Conservation (phyloP, 1,284 basidiomycete species). For the Ceratobasidium theobromae region DNA sequence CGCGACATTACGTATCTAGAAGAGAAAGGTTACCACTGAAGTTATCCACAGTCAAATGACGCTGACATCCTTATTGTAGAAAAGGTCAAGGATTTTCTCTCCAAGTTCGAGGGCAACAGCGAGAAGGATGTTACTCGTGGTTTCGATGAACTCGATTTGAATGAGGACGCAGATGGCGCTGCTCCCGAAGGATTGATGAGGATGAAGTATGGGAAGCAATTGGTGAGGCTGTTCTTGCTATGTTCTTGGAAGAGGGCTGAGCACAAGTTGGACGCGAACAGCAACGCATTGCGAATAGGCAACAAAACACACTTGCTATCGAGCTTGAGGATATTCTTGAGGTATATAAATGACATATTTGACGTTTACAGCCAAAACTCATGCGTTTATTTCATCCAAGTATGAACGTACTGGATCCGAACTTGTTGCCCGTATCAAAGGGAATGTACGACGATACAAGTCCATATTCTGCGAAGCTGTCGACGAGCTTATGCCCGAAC, state of each 20-base stretch:
- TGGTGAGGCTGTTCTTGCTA: conserved; percentile 66
- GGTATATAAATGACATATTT: conserved; percentile 51
- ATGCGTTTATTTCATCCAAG: conserved; percentile 43
- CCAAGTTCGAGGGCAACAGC: conserved; percentile 59
- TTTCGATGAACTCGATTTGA: conserved; percentile 70
- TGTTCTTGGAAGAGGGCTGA: conserved; percentile 35
- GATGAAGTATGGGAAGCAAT: conserved; percentile 86
- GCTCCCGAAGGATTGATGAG: conserved; percentile 47
- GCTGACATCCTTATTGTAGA: conserved; percentile 47
- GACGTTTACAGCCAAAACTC: conserved; percentile 14
- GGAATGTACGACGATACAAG: conserved; percentile 90
- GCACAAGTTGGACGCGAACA: conserved; percentile 44
- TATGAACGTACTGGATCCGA: conserved; percentile 66
- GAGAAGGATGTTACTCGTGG: conserved; percentile 68
- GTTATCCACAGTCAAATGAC: not conserved
- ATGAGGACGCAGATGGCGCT: conserved; percentile 56
- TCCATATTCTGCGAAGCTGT: conserved; percentile 88
- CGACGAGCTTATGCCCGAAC: conserved; percentile 82
- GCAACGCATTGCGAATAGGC: conserved; percentile 92
- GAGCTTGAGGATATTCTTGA: conserved; percentile 78
- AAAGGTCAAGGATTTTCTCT: conserved; percentile 68
- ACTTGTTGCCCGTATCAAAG: conserved; percentile 73
- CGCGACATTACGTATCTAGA: conserved; percentile 54
- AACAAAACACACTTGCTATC: conserved; percentile 80
- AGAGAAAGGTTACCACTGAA: conserved; percentile 45